These are phyloP conservation scores for Santalum album DNA, from an alignment of 164 flowering plant species.

Conservation along the genomic window DNA sequence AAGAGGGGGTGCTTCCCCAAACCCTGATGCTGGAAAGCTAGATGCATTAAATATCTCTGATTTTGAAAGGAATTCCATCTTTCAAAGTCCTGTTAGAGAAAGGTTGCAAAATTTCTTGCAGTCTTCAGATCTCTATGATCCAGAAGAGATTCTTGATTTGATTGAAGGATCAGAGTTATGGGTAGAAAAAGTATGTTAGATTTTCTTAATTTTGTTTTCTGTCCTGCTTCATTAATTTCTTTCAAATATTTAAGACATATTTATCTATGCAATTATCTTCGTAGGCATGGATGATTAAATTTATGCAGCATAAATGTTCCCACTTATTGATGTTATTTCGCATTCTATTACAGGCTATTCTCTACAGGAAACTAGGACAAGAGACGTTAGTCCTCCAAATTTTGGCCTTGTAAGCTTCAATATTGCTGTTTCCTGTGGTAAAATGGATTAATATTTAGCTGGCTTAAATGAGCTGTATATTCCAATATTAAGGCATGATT, in stretches of 20 bases:
- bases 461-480: too few relatives aligned
- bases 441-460: too few relatives aligned
- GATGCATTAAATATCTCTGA: constrained; percentile 19
- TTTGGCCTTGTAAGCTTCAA: constrained; percentile 74
- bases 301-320: background rate
- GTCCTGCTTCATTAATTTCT: background rate
- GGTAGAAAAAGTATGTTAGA: constrained; percentile 74
- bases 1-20: constrained; percentile 15
- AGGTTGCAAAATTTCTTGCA: constrained; percentile 79
- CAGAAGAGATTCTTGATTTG: constrained; percentile 85
- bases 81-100: constrained; percentile 52
- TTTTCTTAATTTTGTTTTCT: background rate
- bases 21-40: constrained; percentile 14
- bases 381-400: constrained; percentile 91
- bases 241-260: background rate
- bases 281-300: background rate
- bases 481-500: too few relatives aligned
- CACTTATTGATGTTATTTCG: background rate
- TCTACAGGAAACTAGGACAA: constrained; percentile 87
- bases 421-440: too few relatives aligned
- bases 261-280: background rate
- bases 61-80: constrained; percentile 20
- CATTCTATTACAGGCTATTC: constrained; percentile 67
- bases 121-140: constrained; percentile 88
- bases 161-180: constrained; percentile 91